Base-by-base conservation (phyloP, 2,329 filamentous ascomycete genomes). In the Achaetomium macrosporum region DNA sequence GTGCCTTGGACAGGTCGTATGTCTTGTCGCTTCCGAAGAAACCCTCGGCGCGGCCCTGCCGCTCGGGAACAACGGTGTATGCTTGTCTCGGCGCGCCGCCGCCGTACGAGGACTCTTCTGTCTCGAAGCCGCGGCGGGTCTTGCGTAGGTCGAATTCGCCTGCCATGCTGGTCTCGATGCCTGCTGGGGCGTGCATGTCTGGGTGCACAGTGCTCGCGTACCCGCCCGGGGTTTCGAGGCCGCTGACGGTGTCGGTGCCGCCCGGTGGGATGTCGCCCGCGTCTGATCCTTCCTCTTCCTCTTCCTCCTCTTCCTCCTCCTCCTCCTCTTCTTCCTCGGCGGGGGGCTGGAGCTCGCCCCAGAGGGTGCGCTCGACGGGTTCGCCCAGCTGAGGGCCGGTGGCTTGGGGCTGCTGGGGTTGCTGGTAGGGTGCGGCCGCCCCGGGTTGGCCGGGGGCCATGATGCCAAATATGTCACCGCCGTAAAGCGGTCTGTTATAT, bases 11-110 rank as follows among this genome's bases (percentile, higher is more conserved):
- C 19, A 99, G 79, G 70, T 99, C 91, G 71, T 99, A 99, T 15
- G 87, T 87, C 65, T 90, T 87, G 67, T 97, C 92, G 63, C 89
- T 91, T 61, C 93, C 93, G 67, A 99, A 97, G 81, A 99, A 97
- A 42, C 93, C 93, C 62, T 91, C 87, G 5, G 89, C 83, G 47
- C 86, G 83, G 19, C 91, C 85, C 66, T 92, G 85, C 53, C 88
- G 87, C 72, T 99, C 92, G 11, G 90, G 90, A 19, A 99, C 80
- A 44, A 99, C 85, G 17, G 90, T 90, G 69, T 93, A 96, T 15
- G 93, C 90, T 58, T 88, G 84, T 8, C 88, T 88, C 36, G 82
- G 74, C 35, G 13, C 35, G 15, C 74, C 78, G 0, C 74, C 78
- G 1, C 83, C 57, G 42, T 57, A 53, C 15, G 59, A 82, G 56